Evolutionary conservation across 495 filamentous ascomycete genomes (phyloP), one percentile per base, ranked within the genome.

Genomic region (Cenococcum geophilum): DNA sequence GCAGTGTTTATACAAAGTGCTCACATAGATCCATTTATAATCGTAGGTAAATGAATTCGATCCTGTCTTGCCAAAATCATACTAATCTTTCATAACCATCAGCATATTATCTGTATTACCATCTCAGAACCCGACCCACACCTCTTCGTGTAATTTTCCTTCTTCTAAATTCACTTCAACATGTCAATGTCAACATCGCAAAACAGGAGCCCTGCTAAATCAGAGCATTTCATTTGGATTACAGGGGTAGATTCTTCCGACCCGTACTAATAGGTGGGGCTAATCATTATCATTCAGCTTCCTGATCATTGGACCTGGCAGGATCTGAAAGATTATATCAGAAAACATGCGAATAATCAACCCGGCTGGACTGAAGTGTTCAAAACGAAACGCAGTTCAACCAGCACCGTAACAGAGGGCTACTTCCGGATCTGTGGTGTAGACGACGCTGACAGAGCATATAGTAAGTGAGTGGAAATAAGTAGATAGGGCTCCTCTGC

Each of bases 301-400:
- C 62, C 61, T 5, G 59, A 51, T 23, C 23, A 64, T 12, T 42
- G 55, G 9, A 55, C 23, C 4, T 69, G 66, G 66, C 34, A 63
- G 56, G 52, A 60, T 14, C 65, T 66, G 45, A 69, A 69, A 57
- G 66, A 69, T 35, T 22, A 63, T 35, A 37, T 66, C 14, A 55
- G 66, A 11, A 55, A 35, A 12, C 32, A 43, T 14, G 40, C 66
- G 2, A 50, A 57, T 0, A 22, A 53, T 10, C 63, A 69, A 27
- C 66, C 66, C 9, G 63, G 62, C 12, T 69, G 66, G 66, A 53
- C 60, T 36, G 52, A 66, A 4, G 60, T 69, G 27, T 32, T 32
- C 16, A 36, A 22, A 20, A 21, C 36, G 55, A 58, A 21, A 37
- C 10, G 11, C 52, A 45, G 25, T 42, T 22, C 42, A 58, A 58